Conservation (phyloP, 306 rosid species). For the Lathyrus tuberosus region DNA sequence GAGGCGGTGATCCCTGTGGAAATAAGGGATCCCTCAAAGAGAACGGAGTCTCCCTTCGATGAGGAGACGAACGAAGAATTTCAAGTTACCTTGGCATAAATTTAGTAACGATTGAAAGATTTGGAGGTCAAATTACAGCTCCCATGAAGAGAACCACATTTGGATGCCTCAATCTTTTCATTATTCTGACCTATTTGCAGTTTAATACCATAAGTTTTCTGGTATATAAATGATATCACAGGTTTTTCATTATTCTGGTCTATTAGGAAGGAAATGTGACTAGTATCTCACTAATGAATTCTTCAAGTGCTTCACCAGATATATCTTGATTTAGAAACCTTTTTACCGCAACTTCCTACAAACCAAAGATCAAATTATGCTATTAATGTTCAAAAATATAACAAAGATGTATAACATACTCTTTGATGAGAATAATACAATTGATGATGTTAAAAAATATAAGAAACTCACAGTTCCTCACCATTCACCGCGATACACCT, state of each 20-base stretch:
- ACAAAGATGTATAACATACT: conserved; percentile 3
- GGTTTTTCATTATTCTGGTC: background rate
- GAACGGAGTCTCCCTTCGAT: too few species aligned
- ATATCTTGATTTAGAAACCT: conserved; percentile 88
- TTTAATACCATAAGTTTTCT: conserved; percentile 35
- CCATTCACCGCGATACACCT: conserved; percentile 96
- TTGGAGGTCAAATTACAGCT: conserved; percentile 84
- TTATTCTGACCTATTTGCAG: conserved; percentile 72
- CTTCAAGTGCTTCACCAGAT: conserved; percentile 88
- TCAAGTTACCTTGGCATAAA: conserved; percentile 86
- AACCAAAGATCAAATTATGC: conserved; percentile 34
- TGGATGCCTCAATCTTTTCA: conserved; percentile 95
- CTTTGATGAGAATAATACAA: conserved; percentile 27
- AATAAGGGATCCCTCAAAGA: too few species aligned
- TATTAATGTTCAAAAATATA: conserved; percentile 5
- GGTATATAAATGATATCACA: conserved; percentile 21
- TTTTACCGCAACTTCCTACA: conserved; percentile 95
- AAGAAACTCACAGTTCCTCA: conserved; percentile 89
- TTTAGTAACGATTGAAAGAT: conserved; percentile 89
- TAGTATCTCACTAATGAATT: conserved; percentile 88
- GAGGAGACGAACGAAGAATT: conserved; percentile 34
- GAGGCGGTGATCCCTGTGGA: too few species aligned
- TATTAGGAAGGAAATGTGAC: conserved; percentile 10
- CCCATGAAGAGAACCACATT: conserved; percentile 99
- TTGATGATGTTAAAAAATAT: conserved; percentile 25